Evolutionary conservation across 2,329 filamentous ascomycete genomes (phyloP).

Genomic region (Tolypocladium nubicola): DNA sequence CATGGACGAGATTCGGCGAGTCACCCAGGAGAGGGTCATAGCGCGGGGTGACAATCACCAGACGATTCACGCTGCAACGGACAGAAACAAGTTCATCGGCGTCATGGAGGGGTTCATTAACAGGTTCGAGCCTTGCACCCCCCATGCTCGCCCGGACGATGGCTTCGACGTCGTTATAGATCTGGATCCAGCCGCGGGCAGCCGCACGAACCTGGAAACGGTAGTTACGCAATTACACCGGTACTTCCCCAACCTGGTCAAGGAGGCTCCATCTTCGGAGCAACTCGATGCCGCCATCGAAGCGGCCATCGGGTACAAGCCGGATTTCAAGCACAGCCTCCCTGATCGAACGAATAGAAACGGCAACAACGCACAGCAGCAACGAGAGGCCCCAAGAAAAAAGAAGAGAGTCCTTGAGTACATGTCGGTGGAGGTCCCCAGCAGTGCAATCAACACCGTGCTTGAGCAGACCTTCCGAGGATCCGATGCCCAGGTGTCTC

Average conservation of each 20-base stretch:
- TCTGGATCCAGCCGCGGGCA: constrained; percentile 67
- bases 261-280: constrained; percentile 56
- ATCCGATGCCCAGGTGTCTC: constrained; percentile 29
- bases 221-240: constrained; percentile 61
- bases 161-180: constrained; percentile 79
- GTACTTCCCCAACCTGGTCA: constrained; percentile 69
- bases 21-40: constrained; percentile 71
- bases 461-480: constrained; percentile 62
- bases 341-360: constrained; percentile 39
- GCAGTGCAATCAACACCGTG: constrained; percentile 33
- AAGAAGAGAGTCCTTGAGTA: constrained; percentile 45
- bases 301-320: constrained; percentile 64
- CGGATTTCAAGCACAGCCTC: constrained; percentile 66
- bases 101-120: constrained; percentile 94
- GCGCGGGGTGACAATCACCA: constrained; percentile 92
- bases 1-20: constrained; percentile 59
- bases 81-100: constrained; percentile 61
- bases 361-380: constrained; percentile 17
- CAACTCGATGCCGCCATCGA: constrained; percentile 74
- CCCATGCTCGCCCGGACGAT: constrained; percentile 59
- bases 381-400: constrained; percentile 15
- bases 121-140: constrained; percentile 71
- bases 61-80: constrained; percentile 81
- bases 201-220: constrained; percentile 75
- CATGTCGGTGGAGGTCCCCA: constrained; percentile 39